Evolutionary conservation across 495 filamentous ascomycete genomes (phyloP).

Genomic region (Penicilliopsis zonata): DNA sequence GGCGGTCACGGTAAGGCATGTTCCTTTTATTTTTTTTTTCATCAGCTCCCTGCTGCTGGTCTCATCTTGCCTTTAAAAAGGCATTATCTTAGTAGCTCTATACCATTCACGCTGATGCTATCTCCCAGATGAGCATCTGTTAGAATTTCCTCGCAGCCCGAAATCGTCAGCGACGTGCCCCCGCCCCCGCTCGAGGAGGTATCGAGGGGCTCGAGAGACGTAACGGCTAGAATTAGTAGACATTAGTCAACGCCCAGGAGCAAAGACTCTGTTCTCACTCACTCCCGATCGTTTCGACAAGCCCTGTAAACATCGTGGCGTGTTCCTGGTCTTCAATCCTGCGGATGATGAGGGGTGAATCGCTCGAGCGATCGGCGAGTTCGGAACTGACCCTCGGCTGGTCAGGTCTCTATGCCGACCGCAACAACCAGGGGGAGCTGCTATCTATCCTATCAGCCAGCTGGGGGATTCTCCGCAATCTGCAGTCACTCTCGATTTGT

Average conservation of each 20-base stretch:
- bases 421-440: too few relatives aligned
- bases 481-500: too few relatives aligned
- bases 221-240: constrained; percentile 49
- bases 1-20: constrained; percentile 82
- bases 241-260: constrained; percentile 1
- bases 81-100: constrained; percentile 11
- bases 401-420: too few relatives aligned
- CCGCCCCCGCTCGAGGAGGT: constrained; percentile 52
- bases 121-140: constrained; percentile 77
- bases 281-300: constrained; percentile 94
- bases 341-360: too few relatives aligned
- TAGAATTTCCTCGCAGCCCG: constrained; percentile 60
- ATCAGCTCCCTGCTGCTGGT: neutral
- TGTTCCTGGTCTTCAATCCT: neutral
- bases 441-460: too few relatives aligned
- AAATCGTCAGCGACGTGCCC: constrained; percentile 85
- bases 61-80: neutral
- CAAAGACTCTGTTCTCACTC: constrained; percentile 13
- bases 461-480: too few relatives aligned
- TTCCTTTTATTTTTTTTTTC: constrained; percentile 29
- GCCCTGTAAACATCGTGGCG: constrained; percentile 82
- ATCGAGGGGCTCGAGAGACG: constrained; percentile 68
- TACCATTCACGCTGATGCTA: constrained; percentile 86
- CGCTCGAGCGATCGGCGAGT: neutral
- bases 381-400: neutral